These are phyloP conservation scores for Sporobolomyces pararoseus DNA, from an alignment of 768 basidiomycete genomes.

Conservation along the genomic window DNA sequence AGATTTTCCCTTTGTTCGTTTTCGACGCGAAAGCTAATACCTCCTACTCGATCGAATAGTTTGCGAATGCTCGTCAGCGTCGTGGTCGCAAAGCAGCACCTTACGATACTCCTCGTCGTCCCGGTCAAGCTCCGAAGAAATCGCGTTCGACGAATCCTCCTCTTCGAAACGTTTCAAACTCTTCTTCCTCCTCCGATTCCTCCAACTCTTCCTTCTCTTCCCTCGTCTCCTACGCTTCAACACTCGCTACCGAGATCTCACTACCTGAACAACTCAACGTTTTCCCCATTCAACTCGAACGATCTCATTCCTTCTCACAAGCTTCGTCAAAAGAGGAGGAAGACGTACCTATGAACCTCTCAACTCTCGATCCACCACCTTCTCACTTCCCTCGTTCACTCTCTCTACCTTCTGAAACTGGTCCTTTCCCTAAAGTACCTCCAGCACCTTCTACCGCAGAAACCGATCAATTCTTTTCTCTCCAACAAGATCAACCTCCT, in stretches of 20 bases:
- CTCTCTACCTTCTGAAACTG: background rate
- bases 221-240: constrained; percentile 7
- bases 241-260: background rate
- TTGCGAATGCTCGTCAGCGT: constrained; percentile 32
- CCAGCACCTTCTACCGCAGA: background rate
- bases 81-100: constrained; percentile 10
- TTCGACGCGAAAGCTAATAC: background rate
- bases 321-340: background rate
- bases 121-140: background rate
- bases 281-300: background rate
- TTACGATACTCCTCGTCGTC: constrained; percentile 3
- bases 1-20: background rate
- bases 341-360: background rate
- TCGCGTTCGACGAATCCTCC: background rate
- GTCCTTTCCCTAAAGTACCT: background rate
- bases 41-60: background rate
- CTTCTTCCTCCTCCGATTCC: constrained; percentile 9
- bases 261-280: background rate
- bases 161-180: constrained; percentile 23
- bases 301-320: background rate
- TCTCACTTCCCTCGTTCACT: background rate
- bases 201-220: constrained; percentile 11
- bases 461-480: no score
- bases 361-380: background rate
- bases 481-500: no score